phyloP scores from a whole-genome alignment of 495 filamentous ascomycete species.

The Barbatosphaeria neglecta region DNA sequence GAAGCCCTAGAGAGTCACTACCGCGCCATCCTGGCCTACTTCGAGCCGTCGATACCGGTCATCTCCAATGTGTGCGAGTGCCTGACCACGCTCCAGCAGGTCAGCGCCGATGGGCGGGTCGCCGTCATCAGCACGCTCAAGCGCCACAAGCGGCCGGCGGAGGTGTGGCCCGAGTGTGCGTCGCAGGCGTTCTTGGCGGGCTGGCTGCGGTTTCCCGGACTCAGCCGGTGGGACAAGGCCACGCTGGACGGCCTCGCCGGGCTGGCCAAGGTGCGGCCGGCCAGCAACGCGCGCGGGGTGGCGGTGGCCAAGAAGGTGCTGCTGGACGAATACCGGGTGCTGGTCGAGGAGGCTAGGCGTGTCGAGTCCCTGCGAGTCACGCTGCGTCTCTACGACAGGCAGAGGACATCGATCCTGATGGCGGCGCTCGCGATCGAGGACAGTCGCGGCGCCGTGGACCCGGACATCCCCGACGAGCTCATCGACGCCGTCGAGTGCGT shows the following conservation, averaged over 20 bases:
- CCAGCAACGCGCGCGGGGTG: neutral
- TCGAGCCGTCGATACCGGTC: neutral
- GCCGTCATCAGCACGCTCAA: neutral
- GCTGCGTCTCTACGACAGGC: neutral
- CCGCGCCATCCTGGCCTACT: neutral
- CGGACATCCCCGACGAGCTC: conserved; percentile 3
- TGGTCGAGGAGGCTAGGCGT: neutral
- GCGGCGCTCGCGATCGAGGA: neutral
- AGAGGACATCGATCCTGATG: neutral
- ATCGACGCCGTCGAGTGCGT: conserved; percentile 8
- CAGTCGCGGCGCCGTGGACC: neutral
- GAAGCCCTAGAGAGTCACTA: neutral
- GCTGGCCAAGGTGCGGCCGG: neutral
- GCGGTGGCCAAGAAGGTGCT: neutral
- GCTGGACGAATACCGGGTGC: neutral
- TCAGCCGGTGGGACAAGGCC: neutral
- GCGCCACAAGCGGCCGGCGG: neutral
- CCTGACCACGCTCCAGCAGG: neutral
- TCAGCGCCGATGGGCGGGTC: neutral
- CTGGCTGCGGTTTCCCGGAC: neutral
- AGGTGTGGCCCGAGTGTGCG: neutral
- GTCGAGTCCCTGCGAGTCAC: neutral
- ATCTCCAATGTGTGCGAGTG: neutral
- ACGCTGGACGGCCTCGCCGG: neutral
- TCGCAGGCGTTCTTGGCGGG: neutral